Evolutionary conservation across 768 basidiomycete species (phyloP).

Genomic region (Infundibulicybe gibba): DNA sequence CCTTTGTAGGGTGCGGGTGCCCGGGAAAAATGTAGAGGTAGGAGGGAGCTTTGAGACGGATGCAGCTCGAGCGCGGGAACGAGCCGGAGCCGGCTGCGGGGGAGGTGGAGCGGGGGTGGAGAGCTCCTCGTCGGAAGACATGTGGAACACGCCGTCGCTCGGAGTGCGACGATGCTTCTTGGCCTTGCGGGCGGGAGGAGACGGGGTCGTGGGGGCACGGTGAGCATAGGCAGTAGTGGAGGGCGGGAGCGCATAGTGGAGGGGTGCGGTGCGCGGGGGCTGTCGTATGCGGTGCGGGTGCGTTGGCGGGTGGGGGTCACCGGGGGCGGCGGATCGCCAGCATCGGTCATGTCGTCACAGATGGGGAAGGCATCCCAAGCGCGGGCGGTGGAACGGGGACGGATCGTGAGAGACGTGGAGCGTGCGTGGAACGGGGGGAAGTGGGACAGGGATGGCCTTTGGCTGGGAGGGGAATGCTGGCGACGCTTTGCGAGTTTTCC

Average conservation of each 20-base stretch:
- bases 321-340: slow-evolving; percentile 34
- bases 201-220: slow-evolving; percentile 5
- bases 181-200: slow-evolving; percentile 26
- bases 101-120: background rate
- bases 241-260: slow-evolving; percentile 20
- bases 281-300: slow-evolving; percentile 23
- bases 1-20: slow-evolving; percentile 12
- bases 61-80: background rate
- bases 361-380: slow-evolving; percentile 49
- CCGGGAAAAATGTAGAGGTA: background rate
- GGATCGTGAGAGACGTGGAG: slow-evolving; percentile 3
- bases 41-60: background rate
- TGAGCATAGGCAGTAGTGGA: slow-evolving; percentile 3
- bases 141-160: slow-evolving; percentile 71
- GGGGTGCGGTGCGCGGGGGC: slow-evolving; percentile 50
- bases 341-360: slow-evolving; percentile 69
- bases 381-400: background rate
- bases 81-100: slow-evolving; percentile 17
- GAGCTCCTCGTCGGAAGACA: slow-evolving; percentile 63
- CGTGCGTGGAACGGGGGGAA: slow-evolving; percentile 24
- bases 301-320: slow-evolving; percentile 50
- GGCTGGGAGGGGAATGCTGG: slow-evolving; percentile 34
- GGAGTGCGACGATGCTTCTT: slow-evolving; percentile 56
- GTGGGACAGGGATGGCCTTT: slow-evolving; percentile 42
- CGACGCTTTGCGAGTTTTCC: slow-evolving; percentile 62